Base-by-base conservation (phyloP, 805 yeast genomes). In the Tetrapisispora phaffii region DNA sequence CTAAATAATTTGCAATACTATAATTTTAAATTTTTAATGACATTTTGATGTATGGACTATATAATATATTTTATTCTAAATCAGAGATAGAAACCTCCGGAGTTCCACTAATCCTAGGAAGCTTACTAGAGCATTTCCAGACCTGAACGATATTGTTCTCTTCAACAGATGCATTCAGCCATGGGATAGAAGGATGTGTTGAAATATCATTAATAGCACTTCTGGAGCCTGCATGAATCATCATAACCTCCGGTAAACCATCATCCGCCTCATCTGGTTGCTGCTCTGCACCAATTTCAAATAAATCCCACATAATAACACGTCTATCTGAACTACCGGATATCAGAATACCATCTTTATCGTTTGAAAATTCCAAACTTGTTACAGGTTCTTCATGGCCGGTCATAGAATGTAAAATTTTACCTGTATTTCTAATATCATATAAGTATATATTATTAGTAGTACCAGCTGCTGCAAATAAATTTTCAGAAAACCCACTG, bases 201-300 rank as follows among this genome's bases (percentile, higher is more conserved):
- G 79, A 74, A 52, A 85, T 70, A 59, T 85, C 95, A 36, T 80
- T 79, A 16, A 85, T 80, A 6, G 82, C 72, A 16, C 86, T 82
- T 17, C 88, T 80, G 58, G 87, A 95, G 19, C 96, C 96, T 33
- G 94, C 95, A 59, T 87, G 96, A 81, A 87, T 83, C 88, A 86
- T 83, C 54, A 86, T 69, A 31, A 87, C 65, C 61, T 87, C 96
- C 4, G 95, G 90, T 23, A 83, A 83, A 34, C 95, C 96, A 56
- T 87, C 96, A 51, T 84, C 95, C 26, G 87, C 84, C 58, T 87
- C 96, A 53, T 86, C 96, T 52, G 79, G 88, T 13, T 73, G 73
- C 61, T 85, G 95, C 57, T 86, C 95, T 50, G 80, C 84, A 4
- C 96, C 96, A 32, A 87, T 81, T 53, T 76, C 79, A 39, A 71